Evolutionary conservation across 345 rosid species (phyloP).

Genomic region (Camelina hispida): DNA sequence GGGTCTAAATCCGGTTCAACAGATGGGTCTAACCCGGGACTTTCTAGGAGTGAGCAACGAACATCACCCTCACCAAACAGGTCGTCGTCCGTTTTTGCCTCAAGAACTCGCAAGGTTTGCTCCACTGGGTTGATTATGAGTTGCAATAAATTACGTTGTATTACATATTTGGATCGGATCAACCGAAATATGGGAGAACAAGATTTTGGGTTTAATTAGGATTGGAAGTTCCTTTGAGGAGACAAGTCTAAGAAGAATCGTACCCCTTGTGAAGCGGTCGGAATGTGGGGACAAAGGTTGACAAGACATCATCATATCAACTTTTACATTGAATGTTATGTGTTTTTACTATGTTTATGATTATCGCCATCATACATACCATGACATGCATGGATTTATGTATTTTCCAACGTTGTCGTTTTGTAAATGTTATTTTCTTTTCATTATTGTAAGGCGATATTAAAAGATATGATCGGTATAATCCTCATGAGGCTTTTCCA

Average conservation of each 20-base stretch:
- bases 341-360: conserved; percentile 35
- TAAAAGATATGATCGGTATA: conserved; percentile 2
- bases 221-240: conserved; percentile 52
- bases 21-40: conserved; percentile 66
- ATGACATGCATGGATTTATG: conserved; percentile 43
- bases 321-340: conserved; percentile 27
- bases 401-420: conserved; percentile 35
- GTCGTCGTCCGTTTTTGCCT: conserved; percentile 55
- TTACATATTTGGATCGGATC: conserved; percentile 3
- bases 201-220: conserved; percentile 28
- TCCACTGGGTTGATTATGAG: conserved; percentile 53
- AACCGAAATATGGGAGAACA: conserved; percentile 13
- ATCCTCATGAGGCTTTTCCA: neutral
- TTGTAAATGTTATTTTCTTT: conserved; percentile 37
- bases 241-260: conserved; percentile 36
- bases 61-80: conserved; percentile 44
- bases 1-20: conserved; percentile 51
- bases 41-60: conserved; percentile 80
- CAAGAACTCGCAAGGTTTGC: conserved; percentile 80
- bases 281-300: conserved; percentile 42
- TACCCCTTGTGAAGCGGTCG: conserved; percentile 40
- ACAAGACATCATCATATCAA: conserved; percentile 34
- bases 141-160: neutral
- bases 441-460: conserved; percentile 12
- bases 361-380: conserved; percentile 12